phyloP scores from a whole-genome alignment of 257 asterid genomes.

The Solanum peruvianum region DNA sequence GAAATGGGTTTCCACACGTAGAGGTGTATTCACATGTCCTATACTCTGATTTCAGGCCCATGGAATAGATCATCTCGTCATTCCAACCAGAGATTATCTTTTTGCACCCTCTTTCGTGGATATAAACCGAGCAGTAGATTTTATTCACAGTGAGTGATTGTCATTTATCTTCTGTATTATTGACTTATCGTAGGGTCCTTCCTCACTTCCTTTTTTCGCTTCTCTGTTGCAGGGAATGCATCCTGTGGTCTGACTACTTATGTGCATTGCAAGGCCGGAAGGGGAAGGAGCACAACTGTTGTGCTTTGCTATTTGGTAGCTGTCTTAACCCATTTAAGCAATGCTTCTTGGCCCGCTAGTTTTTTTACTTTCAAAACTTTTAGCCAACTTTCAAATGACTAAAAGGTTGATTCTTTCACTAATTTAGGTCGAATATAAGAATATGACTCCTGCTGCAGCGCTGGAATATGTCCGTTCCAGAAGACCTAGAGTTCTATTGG shows the following conservation, averaged over 20 bases:
- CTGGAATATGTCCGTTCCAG: constrained; percentile 72
- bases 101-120: constrained; percentile 86
- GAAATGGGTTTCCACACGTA: neutral
- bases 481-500: constrained; percentile 79
- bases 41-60: constrained; percentile 50
- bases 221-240: constrained; percentile 45
- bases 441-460: constrained; percentile 75
- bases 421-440: constrained; percentile 68
- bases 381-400: neutral
- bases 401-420: neutral
- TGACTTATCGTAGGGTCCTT: neutral
- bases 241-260: constrained; percentile 54
- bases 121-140: constrained; percentile 74
- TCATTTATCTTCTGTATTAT: neutral
- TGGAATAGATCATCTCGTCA: constrained; percentile 83
- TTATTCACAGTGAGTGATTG: constrained; percentile 54
- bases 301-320: constrained; percentile 84
- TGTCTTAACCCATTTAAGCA: neutral
- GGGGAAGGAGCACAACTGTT: constrained; percentile 93
- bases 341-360: neutral
- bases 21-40: neutral
- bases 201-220: neutral
- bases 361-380: neutral
- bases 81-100: constrained; percentile 91
- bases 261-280: constrained; percentile 94